Percentiles rank a stretch among this genome's conserved stretches.
phyloP scores from a whole-genome alignment of 163 green algal species.

The Trebouxiophyceae sp. region DNA sequence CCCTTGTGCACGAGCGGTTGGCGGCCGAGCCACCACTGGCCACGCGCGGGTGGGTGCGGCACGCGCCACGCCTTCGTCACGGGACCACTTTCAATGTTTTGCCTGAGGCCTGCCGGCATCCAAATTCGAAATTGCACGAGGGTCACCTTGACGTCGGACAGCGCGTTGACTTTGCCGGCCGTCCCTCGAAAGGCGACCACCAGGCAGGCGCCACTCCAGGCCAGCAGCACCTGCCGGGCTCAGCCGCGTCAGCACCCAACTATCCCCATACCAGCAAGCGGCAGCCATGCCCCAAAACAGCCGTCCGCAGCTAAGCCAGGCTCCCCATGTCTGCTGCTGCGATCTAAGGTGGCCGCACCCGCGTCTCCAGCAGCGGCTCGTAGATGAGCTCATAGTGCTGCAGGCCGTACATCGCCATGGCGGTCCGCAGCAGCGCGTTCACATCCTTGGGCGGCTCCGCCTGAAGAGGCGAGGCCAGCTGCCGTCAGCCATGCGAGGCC shows the following conservation, averaged over 20 bases:
- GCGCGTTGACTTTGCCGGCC: not conserved
- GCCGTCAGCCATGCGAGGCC: no score
- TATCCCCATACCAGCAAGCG: no score
- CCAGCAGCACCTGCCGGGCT: conserved; percentile 7
- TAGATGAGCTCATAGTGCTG: not conserved
- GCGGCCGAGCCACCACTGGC: conserved; percentile 10
- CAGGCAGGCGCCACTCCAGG: conserved; percentile 3
- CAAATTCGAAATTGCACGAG: no score
- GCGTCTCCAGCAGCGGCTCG: not conserved
- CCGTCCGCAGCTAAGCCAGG: no score
- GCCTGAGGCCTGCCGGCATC: not conserved
- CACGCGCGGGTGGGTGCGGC: conserved; percentile 12
- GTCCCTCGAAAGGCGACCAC: conserved; percentile 12
- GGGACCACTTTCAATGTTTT: no score
- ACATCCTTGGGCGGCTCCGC: no score
- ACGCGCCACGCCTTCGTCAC: conserved; percentile 16
- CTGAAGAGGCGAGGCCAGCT: no score
- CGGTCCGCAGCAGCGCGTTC: not conserved
- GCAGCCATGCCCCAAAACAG: no score
- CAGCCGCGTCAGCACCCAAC: no score
- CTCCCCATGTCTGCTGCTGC: no score
- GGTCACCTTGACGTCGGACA: conserved; percentile 5
- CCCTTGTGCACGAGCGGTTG: conserved; percentile 22
- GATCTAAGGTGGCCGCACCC: no score
- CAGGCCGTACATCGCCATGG: conserved; percentile 6